Evolutionary conservation across 768 basidiomycete genomes (phyloP), one percentile per base, ranked within the genome.

Genomic region (Phlebiopsis gigantea): DNA sequence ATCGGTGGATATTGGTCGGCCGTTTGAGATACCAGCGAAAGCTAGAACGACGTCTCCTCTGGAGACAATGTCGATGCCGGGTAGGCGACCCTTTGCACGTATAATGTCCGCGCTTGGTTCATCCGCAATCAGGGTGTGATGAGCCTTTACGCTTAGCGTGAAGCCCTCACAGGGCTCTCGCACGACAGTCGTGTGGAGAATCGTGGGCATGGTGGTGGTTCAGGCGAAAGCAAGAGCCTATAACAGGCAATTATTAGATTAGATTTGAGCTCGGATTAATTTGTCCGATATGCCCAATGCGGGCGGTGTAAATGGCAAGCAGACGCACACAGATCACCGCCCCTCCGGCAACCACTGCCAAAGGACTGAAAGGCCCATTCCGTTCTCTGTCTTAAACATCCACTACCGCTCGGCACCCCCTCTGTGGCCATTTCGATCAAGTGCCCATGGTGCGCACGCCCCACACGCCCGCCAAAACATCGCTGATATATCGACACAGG

Each of bases 11-110:
- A 83, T 69, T 57, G 65, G 61, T 49, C 61, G 67, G 54, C 76
- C 73, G 63, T 88, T 76, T 28, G 81, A 60, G 29, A 71, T 70
- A 41, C 85, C 88, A 56, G 79, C 74, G 60, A 90, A 63, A 12
- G 79, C 71, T 57, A 90, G 64, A 28, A 73, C 61, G 41, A 89
- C 61, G 64, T 77, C 74, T 6, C 82, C 77, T 34, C 75, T 67
- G 46, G 79, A 71, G 34, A 79, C 63, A 22, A 86, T 73, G 64
- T 84, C 81, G 26, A 84, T 64, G 43, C 63, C 68, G 19, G 73
- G 71, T 0, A 70, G 34, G 63, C 62, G 76, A 49, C 65, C 67
- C 47, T 70, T 77, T 49, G 75, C 57, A 55, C 42, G 64, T 60
- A 65, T 55, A 0, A 53, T 46, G 10, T 71, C 66, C 6, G 78